Evolutionary conservation across 202 grass and related monocot genomes (phyloP).

Genomic region (Bolboschoenoplectus hybrid): DNA sequence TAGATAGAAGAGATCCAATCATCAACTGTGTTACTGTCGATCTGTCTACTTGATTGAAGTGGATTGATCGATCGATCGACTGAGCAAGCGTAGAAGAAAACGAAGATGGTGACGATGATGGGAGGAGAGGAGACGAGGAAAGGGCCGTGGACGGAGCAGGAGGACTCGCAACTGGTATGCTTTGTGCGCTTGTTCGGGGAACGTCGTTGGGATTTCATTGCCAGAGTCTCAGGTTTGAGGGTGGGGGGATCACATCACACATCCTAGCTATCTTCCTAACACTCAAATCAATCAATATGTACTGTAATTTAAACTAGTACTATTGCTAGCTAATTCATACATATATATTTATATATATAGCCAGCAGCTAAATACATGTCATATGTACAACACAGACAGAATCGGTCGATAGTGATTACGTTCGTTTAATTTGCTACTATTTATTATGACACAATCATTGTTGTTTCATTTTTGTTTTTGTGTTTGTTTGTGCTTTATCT

Average conservation of each 20-base stretch:
- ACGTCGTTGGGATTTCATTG: slow-evolving; percentile 99
- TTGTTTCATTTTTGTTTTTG: slow-evolving; percentile 7
- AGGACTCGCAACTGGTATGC: slow-evolving; percentile 97
- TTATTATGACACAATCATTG: slow-evolving; percentile 45
- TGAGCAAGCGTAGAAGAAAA: no score
- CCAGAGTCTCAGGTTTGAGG: slow-evolving; percentile 98
- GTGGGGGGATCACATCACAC: slow-evolving; percentile 66
- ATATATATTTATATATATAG: slow-evolving; percentile 13
- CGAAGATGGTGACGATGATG: slow-evolving; percentile 69
- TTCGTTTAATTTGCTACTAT: slow-evolving; percentile 20
- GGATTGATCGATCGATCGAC: not conserved
- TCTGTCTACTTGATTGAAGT: slow-evolving; percentile 31
- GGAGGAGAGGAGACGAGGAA: slow-evolving; percentile 56
- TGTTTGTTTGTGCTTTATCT: slow-evolving; percentile 32
- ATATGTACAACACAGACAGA: not conserved
- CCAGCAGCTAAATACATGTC: not conserved
- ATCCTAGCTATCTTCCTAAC: not conserved
- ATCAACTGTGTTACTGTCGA: not conserved
- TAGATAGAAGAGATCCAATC: not conserved
- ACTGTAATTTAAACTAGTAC: not conserved
- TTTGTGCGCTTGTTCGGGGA: slow-evolving; percentile 95
- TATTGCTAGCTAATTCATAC: not conserved
- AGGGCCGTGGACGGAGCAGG: slow-evolving; percentile 84
- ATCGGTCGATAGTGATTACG: not conserved
- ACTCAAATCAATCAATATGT: slow-evolving; percentile 1